phyloP scores from a whole-genome alignment of 1,284 basidiomycete genomes.

The Melampsora medusae region DNA sequence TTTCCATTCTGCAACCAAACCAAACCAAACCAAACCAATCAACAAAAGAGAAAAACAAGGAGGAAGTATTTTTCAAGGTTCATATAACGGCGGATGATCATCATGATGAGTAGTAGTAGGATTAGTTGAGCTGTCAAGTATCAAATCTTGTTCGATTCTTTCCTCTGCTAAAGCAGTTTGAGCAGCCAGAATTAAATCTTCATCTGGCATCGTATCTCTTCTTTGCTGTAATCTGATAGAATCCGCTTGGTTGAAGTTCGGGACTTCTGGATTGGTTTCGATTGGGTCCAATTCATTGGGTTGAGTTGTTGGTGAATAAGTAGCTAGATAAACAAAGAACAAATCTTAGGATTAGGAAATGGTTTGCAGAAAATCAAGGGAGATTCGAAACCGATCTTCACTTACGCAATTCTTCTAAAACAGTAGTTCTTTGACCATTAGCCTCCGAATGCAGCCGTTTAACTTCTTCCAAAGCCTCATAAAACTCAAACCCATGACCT shows the following conservation, averaged over 20 bases:
- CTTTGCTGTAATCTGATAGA: neutral
- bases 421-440: conserved; percentile 10
- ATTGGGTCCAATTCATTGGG: neutral
- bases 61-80: too few species aligned
- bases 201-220: conserved; percentile 15
- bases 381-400: neutral
- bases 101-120: neutral
- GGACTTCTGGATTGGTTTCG: neutral
- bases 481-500: conserved; percentile 36
- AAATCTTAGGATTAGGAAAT: too few species aligned
- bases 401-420: conserved; percentile 32
- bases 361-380: neutral
- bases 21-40: too few species aligned
- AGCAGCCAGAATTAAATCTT: conserved; percentile 20
- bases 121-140: neutral
- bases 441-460: conserved; percentile 23
- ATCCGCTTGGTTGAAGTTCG: neutral
- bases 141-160: neutral
- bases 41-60: too few species aligned
- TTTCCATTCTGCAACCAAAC: too few species aligned
- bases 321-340: neutral
- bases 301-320: neutral
- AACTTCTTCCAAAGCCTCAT: conserved; percentile 37
- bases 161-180: conserved; percentile 9
- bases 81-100: too few species aligned